Base-by-base conservation (phyloP, 1,284 basidiomycete genomes). In the Leccinum ponderosum region DNA sequence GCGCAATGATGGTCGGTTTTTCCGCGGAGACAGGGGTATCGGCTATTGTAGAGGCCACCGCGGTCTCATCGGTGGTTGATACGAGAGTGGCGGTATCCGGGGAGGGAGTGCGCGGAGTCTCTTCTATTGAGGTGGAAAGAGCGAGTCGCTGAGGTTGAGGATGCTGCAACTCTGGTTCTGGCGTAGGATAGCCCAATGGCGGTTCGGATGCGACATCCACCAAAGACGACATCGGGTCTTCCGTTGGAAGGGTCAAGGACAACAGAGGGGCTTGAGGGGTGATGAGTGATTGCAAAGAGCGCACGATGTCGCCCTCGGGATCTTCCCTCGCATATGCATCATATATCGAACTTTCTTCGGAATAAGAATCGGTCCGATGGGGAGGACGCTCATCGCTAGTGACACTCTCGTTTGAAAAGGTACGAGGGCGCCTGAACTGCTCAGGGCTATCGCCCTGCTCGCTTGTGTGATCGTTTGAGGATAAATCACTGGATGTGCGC, bases 271-370 rank as follows among this genome's bases (percentile, higher is more conserved):
- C 31, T 11, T 66, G 69, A 57, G 68, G 63, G 59, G 73, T 20
- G 64, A 69, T 57, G 50, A 76, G 39, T n/a, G 56, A 57, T 44
- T 70, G 63, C 27, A 68, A 54, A 39, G 76, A 71, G 42, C 78
- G 78, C 20, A 77, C 70, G 6, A 78, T 72, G 14, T 80, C 79
- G 5, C 83, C 83, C 4, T 87, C 83, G 4, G 80, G 76, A 14
- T 84, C 83, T 58, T 82, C 80, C 53, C 79, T 76, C n/a, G 77
- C 84, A 71, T 96, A 95, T 3, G 92, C 84, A 67, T 95, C 94
- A 71, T 90, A 93, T 65, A 95, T 94, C 31, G 83, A 83, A 3
- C 85, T 76, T 68, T 94, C 93, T 64, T 93, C 91, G 60, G 86
- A 89, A 68, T 87, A 92, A 3, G 87, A 89, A 64, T 89, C 87